A percentile compares a stretch with the other conserved stretches of the same genome.
These are phyloP conservation scores for Trichoderma gracile DNA, from an alignment of 2,329 filamentous ascomycete genomes.

Conservation along the genomic window DNA sequence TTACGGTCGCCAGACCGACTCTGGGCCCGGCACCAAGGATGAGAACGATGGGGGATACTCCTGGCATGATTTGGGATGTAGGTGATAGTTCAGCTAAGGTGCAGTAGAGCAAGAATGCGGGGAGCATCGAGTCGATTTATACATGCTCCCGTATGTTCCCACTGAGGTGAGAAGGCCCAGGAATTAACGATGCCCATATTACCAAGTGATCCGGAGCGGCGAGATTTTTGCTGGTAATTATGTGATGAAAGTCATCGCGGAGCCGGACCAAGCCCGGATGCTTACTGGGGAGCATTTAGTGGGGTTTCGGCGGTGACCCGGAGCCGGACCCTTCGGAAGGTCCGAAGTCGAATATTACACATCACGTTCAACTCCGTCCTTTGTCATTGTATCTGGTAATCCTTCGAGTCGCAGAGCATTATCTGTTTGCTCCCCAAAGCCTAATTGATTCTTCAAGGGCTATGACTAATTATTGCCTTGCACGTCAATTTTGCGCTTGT, in stretches of 20 bases:
- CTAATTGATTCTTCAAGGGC: background rate
- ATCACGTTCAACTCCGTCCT: background rate
- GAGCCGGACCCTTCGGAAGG: slow-evolving; percentile 14
- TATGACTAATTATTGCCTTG: background rate
- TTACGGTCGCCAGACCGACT: background rate
- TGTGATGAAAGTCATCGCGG: background rate
- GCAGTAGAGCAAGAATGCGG: background rate
- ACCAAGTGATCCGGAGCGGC: background rate
- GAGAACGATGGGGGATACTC: slow-evolving; percentile 4
- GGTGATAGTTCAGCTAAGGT: background rate
- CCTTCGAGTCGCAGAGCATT: background rate
- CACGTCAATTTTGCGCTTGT: background rate
- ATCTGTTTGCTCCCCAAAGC: background rate
- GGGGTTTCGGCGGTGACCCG: background rate
- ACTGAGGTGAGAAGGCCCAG: background rate
- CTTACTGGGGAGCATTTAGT: background rate
- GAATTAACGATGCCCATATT: background rate
- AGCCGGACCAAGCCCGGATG: background rate
- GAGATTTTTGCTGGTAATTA: background rate
- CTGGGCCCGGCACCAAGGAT: slow-evolving; percentile 11
- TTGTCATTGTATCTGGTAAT: background rate
- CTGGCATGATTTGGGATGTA: slow-evolving; percentile 3
- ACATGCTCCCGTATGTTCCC: background rate
- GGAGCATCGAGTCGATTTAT: background rate
- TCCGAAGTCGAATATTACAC: slow-evolving; percentile 9